A percentile compares a stretch with the other conserved stretches of the same genome.
These are phyloP conservation scores for Rhizophagus clarus DNA, from an alignment of 192 early-diverging fungal species.

Conservation along the genomic window DNA sequence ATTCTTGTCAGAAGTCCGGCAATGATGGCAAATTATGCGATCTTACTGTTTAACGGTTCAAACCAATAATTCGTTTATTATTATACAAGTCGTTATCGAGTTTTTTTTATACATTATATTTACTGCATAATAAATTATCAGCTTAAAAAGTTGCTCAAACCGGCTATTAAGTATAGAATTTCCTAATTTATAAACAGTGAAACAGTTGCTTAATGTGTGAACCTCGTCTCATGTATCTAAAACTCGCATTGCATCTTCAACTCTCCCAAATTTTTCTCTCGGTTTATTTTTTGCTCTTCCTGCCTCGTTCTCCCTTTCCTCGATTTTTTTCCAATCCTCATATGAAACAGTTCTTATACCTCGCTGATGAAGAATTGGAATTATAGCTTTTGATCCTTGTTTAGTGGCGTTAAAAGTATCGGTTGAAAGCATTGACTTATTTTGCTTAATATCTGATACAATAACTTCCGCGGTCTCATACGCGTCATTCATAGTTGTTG, in stretches of 20 bases:
- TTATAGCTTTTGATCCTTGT: conserved; percentile 28
- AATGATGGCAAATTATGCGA: too few species aligned
- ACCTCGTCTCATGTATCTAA: conserved; percentile 24
- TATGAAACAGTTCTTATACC: conserved; percentile 61
- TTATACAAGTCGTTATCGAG: too few species aligned
- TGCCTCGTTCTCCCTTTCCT: conserved; percentile 66
- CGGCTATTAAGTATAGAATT: too few species aligned
- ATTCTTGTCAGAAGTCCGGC: too few species aligned
- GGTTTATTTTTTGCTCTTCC: conserved; percentile 73
- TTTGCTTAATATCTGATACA: conserved; percentile 56
- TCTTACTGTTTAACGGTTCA: too few species aligned
- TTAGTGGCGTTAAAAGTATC: background rate
- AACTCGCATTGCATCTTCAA: conserved; percentile 64
- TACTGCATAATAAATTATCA: too few species aligned
- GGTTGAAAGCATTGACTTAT: conserved; percentile 44
- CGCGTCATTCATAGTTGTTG: conserved; percentile 91
- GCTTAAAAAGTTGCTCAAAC: too few species aligned
- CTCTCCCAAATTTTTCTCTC: conserved; percentile 75
- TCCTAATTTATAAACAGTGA: too few species aligned
- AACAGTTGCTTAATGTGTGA: too few species aligned
- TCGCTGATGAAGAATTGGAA: conserved; percentile 40
- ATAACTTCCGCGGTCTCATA: conserved; percentile 86
- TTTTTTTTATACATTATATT: too few species aligned
- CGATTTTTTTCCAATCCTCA: conserved; percentile 82
- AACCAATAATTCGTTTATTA: too few species aligned